phyloP scores from a whole-genome alignment of 1,284 basidiomycete species.

The Papiliotrema flavescens region DNA sequence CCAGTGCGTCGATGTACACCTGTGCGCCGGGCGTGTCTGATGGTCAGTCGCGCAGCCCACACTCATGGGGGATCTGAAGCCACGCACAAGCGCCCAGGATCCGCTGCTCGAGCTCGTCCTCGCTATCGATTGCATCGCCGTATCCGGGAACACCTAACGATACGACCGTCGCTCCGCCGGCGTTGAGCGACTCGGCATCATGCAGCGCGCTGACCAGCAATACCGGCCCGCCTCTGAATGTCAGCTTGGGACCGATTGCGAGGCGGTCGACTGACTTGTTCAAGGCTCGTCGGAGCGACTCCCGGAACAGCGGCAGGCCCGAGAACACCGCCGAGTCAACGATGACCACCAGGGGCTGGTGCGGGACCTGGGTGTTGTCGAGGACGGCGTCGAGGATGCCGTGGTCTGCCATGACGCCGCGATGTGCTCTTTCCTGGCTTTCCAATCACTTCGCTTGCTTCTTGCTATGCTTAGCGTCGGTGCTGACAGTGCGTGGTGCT shows the following conservation, averaged over 20 bases:
- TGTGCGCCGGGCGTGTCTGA: constrained; percentile 25
- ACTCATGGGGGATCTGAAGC: too few relatives aligned
- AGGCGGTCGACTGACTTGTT: constrained; percentile 13
- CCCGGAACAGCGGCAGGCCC: constrained; percentile 24
- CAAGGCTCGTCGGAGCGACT: constrained; percentile 19
- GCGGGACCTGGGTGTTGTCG: constrained; percentile 34
- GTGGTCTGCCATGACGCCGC: constrained; percentile 3
- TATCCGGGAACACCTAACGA: constrained; percentile 18
- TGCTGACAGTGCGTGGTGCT: too few relatives aligned
- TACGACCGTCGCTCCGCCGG: not conserved
- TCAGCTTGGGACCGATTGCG: not conserved
- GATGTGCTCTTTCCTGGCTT: not conserved
- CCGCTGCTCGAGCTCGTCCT: constrained; percentile 7
- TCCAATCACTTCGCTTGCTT: too few relatives aligned
- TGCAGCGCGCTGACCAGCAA: constrained; percentile 20
- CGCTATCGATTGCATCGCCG: not conserved
- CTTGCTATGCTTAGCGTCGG: too few relatives aligned
- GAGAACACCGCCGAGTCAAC: constrained; percentile 23
- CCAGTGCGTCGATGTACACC: constrained; percentile 42
- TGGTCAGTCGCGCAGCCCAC: too few relatives aligned
- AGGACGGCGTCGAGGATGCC: constrained; percentile 29
- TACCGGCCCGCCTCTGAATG: constrained; percentile 2
- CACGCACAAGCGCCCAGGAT: constrained; percentile 22
- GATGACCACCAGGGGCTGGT: constrained; percentile 41
- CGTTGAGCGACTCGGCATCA: constrained; percentile 14